Evolutionary conservation across 2,329 filamentous ascomycete genomes (phyloP).

Genomic region (Dactylellina haptotyla): DNA sequence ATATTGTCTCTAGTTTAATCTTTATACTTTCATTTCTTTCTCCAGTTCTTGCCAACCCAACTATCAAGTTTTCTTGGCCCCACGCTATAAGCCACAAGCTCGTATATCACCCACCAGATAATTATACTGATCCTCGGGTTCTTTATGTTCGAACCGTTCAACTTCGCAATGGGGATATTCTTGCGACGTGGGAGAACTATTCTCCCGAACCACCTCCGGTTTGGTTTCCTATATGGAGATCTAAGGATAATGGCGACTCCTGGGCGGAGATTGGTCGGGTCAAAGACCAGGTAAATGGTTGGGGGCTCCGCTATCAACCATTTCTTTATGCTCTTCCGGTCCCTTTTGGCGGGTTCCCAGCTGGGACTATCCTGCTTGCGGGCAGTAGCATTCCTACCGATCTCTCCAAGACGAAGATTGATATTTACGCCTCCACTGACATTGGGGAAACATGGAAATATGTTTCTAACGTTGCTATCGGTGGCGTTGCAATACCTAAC

Average conservation of each 20-base stretch:
- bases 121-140: conserved; percentile 62
- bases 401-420: conserved; percentile 73
- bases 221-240: conserved; percentile 68
- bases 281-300: conserved; percentile 71
- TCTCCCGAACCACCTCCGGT: conserved; percentile 68
- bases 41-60: too few species aligned
- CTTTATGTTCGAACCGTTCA: conserved; percentile 65
- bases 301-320: conserved; percentile 76
- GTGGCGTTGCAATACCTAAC: conserved; percentile 70
- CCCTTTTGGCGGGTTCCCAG: conserved; percentile 68
- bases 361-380: conserved; percentile 72
- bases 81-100: conserved; percentile 11
- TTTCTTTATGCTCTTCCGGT: conserved; percentile 73
- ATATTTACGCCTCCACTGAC: conserved; percentile 69
- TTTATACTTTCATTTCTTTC: not conserved
- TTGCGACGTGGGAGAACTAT: conserved; percentile 70
- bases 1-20: too few species aligned
- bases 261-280: conserved; percentile 74
- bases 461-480: conserved; percentile 72
- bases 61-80: too few species aligned
- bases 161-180: conserved; percentile 63
- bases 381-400: conserved; percentile 71
- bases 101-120: conserved; percentile 21
- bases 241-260: conserved; percentile 67
- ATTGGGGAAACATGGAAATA: conserved; percentile 71